These are phyloP conservation scores for Trypanosomatidae sp. DNA, from an alignment of 208 protist species.

Conservation along the genomic window DNA sequence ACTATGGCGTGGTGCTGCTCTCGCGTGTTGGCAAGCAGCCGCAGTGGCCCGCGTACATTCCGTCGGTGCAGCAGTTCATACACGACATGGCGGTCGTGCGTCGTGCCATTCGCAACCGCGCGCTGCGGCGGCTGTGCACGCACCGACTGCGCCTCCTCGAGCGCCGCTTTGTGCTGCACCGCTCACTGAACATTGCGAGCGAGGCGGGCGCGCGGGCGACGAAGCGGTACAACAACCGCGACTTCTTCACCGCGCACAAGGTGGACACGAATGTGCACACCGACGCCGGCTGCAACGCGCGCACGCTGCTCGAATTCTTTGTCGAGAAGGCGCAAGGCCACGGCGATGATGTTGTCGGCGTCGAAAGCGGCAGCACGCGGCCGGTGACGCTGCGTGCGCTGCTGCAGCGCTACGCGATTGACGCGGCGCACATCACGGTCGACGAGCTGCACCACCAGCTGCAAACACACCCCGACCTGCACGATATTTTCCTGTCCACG, in stretches of 20 bases:
- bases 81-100: conserved; percentile 60
- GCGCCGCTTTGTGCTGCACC: conserved; percentile 89
- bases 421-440: conserved; percentile 64
- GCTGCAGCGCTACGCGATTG: conserved; percentile 58
- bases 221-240: conserved; percentile 85
- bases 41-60: conserved; percentile 65
- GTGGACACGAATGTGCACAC: conserved; percentile 88
- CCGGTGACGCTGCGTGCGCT: conserved; percentile 75
- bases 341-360: conserved; percentile 81
- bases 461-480: conserved; percentile 46
- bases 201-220: conserved; percentile 58
- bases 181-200: conserved; percentile 84
- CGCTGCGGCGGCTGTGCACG: conserved; percentile 68
- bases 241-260: conserved; percentile 86
- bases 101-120: conserved; percentile 27
- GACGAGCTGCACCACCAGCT: conserved; percentile 81
- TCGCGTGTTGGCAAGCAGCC: conserved; percentile 49
- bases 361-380: conserved; percentile 6
- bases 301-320: conserved; percentile 83
- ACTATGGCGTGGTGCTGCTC: conserved; percentile 81
- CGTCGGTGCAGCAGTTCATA: conserved; percentile 68
- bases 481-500: conserved; percentile 59
- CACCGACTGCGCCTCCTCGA: conserved; percentile 86
- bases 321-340: conserved; percentile 82
- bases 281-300: conserved; percentile 73